Base-by-base conservation (phyloP, 2,329 filamentous ascomycete species). In the Ascocoryne sarcoides region DNA sequence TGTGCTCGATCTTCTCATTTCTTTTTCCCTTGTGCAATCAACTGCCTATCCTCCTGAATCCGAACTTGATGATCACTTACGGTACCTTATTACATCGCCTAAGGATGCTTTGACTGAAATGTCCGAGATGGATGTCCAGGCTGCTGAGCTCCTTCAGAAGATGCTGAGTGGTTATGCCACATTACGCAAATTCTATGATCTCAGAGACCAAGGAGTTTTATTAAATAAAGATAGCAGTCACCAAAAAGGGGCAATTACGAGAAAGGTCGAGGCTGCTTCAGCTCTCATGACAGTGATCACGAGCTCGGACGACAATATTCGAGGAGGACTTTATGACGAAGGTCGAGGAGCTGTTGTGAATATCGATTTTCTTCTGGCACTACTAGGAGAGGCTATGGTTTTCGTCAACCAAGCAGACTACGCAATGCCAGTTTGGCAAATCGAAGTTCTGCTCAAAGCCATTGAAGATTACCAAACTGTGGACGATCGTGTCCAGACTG, bases 121-220 rank as follows among this genome's bases (percentile, higher is more conserved):
- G 39, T 84, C 85, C 4, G 72, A 74, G 18, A 73, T 82, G 39
- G 90, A 95, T 53, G 66, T 83, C 21, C 82, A 89, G 57, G 89
- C 87, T 5, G 90, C 89, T 7, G 75, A 84, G 51, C 74, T 95
- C 9, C 70, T 96, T 3, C 85, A 89, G 34, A 84, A 82, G 46
- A 82, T 89, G 64, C 77, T 95, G 8, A 92, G 85, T 59, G 90
- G 90, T 16, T 96, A 96, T 56, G 90, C 89, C 16, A 94, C 88
- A 0, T 69, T 96, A 15, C 83, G 90, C 26, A 82, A 81, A 51
- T 95, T 90, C 66, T 96, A 94, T 62, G 82, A 89, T 47, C 73
- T 89, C n/a, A 78, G 90, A 36, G 90, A 96, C 56, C 74, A 77
- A 53, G 68, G 71, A n/a, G 48, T 70, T 4, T 47, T 61, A 4